A percentile compares a stretch with the other conserved stretches of the same genome.
Conservation (phyloP, 116 monocot genomes). For the Papilionanthe hybrid region DNA sequence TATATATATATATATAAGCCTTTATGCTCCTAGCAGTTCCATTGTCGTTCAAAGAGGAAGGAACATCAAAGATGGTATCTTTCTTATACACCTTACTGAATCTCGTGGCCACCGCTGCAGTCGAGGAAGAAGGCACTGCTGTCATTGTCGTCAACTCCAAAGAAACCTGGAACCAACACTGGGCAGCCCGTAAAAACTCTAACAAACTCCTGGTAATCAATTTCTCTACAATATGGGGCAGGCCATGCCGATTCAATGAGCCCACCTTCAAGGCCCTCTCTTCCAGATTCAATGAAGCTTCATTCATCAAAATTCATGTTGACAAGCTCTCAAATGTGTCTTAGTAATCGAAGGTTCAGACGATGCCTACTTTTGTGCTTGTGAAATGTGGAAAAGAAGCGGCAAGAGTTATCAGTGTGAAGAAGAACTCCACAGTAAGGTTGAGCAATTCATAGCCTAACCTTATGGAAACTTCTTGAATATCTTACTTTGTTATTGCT, state of each 20-base stretch:
- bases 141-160: slow-evolving; percentile 28
- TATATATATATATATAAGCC: too few relatives aligned
- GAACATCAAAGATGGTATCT: not conserved
- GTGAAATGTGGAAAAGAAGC: slow-evolving; percentile 30
- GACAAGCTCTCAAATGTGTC: slow-evolving; percentile 52
- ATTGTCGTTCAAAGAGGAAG: not conserved
- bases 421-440: slow-evolving; percentile 28
- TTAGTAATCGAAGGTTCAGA: slow-evolving; percentile 31
- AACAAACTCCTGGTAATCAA: slow-evolving; percentile 57
- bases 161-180: slow-evolving; percentile 33
- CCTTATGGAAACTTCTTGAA: not conserved
- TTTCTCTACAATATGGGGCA: slow-evolving; percentile 66
- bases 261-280: slow-evolving; percentile 52
- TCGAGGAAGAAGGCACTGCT: slow-evolving; percentile 2
- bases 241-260: slow-evolving; percentile 70
- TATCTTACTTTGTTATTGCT: not conserved
- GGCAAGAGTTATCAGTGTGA: slow-evolving; percentile 21
- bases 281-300: slow-evolving; percentile 31
- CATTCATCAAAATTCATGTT: slow-evolving; percentile 62
- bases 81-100: slow-evolving; percentile 10
- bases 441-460: slow-evolving; percentile 3
- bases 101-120: slow-evolving; percentile 2
- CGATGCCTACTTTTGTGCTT: slow-evolving; percentile 47
- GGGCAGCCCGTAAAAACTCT: slow-evolving; percentile 16
- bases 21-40: too few relatives aligned